phyloP scores from a whole-genome alignment of 305 asterid genomes.

The Ilex paraguariensis region DNA sequence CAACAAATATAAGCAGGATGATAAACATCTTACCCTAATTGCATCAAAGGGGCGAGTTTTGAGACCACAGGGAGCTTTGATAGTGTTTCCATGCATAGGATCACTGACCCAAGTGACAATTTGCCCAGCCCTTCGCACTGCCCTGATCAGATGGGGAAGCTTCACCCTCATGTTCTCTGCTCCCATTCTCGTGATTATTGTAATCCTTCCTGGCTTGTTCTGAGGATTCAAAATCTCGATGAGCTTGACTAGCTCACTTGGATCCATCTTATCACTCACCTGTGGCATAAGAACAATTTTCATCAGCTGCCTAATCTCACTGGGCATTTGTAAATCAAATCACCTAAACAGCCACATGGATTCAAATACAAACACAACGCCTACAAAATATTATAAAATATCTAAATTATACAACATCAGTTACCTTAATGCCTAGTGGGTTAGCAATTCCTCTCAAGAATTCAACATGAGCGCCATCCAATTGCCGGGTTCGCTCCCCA shows the following conservation, averaged over 20 bases:
- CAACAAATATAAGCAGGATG: not conserved
- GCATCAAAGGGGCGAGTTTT: constrained; percentile 87
- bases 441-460: constrained; percentile 83
- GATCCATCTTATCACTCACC: constrained; percentile 92
- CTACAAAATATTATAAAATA: not conserved
- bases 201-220: constrained; percentile 80
- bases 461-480: constrained; percentile 87
- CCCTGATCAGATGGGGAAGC: constrained; percentile 81
- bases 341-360: not conserved
- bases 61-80: constrained; percentile 83
- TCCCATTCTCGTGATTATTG: constrained; percentile 86
- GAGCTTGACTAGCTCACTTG: constrained; percentile 70
- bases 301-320: constrained; percentile 7
- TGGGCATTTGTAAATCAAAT: not conserved
- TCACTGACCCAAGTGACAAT: constrained; percentile 87
- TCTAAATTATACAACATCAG: too few relatives aligned
- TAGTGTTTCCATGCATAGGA: constrained; percentile 94
- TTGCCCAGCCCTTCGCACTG: constrained; percentile 75
- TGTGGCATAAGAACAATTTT: constrained; percentile 11
- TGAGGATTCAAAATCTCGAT: constrained; percentile 74
- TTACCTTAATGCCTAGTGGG: constrained; percentile 81
- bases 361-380: not conserved
- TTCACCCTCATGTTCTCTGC: constrained; percentile 89
- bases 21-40: constrained; percentile 58
- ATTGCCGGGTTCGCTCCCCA: constrained; percentile 80